A percentile compares a stretch with the other conserved stretches of the same genome.
These are phyloP conservation scores for Galerina marginata DNA, from an alignment of 768 basidiomycete genomes.

Conservation along the genomic window DNA sequence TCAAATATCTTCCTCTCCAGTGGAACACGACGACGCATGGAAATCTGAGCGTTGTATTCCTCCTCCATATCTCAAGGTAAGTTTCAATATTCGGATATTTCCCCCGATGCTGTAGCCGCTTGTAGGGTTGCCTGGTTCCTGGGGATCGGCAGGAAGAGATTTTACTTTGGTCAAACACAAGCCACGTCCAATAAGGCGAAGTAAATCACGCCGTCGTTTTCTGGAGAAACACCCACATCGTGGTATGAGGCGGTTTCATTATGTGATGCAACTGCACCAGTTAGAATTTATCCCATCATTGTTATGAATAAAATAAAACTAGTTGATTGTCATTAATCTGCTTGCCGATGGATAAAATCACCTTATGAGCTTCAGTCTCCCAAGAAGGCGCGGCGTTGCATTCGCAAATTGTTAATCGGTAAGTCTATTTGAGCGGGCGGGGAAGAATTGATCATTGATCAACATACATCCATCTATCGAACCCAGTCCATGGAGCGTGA, in stretches of 20 bases:
- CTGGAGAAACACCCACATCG: background rate
- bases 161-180: conserved; percentile 36
- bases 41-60: conserved; percentile 63
- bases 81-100: conserved; percentile 16
- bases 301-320: too few species aligned
- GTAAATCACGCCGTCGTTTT: background rate
- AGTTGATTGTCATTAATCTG: too few species aligned
- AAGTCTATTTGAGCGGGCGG: too few species aligned
- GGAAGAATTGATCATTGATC: too few species aligned
- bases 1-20: conserved; percentile 47
- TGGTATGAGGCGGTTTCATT: background rate
- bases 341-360: too few species aligned
- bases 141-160: conserved; percentile 52
- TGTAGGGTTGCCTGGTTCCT: conserved; percentile 57
- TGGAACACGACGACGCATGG: conserved; percentile 78
- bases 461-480: too few species aligned
- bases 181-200: conserved; percentile 1
- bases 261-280: too few species aligned
- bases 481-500: too few species aligned
- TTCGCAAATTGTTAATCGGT: too few species aligned
- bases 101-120: background rate
- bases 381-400: too few species aligned
- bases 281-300: too few species aligned
- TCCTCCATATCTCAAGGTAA: conserved; percentile 62
- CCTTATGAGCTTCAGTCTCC: too few species aligned